Evolutionary conservation across 2,329 filamentous ascomycete genomes (phyloP).

Genomic region (Lecanicillium sp.): DNA sequence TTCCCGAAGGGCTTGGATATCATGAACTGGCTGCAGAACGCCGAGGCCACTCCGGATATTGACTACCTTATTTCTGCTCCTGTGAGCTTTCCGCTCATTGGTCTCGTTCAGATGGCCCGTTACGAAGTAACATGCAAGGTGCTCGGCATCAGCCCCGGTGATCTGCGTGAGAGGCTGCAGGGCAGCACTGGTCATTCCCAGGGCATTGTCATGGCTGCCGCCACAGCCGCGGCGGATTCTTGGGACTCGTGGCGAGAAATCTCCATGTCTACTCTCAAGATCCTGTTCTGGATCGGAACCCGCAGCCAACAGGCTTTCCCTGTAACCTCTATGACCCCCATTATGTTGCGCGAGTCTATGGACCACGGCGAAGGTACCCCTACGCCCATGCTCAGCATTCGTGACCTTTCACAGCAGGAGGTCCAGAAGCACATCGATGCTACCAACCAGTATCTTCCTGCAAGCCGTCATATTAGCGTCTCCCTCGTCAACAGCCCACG

Average conservation of each 20-base stretch:
- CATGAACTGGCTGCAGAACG: constrained; percentile 84
- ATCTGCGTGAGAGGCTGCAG: constrained; percentile 73
- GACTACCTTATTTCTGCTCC: constrained; percentile 93
- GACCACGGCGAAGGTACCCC: constrained; percentile 93
- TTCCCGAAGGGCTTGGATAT: constrained; percentile 96
- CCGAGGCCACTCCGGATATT: constrained; percentile 82
- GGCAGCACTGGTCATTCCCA: constrained; percentile 96
- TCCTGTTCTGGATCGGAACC: constrained; percentile 97
- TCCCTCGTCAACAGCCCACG: constrained; percentile 94
- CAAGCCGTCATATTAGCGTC: constrained; percentile 88
- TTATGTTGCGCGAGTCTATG: constrained; percentile 82
- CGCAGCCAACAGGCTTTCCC: constrained; percentile 97
- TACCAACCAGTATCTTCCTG: constrained; percentile 91
- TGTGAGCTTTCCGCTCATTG: constrained; percentile 93
- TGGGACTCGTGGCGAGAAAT: constrained; percentile 89
- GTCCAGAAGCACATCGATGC: constrained; percentile 95
- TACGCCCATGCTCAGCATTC: constrained; percentile 96
- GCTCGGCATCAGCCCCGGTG: constrained; percentile 79
- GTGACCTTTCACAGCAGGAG: constrained; percentile 77
- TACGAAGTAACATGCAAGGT: constrained; percentile 92
- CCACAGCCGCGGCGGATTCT: constrained; percentile 79
- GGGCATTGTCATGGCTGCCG: constrained; percentile 87
- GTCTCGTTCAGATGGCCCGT: constrained; percentile 90
- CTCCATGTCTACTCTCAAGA: constrained; percentile 71
- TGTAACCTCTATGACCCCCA: constrained; percentile 84